phyloP scores from a whole-genome alignment of 2,329 filamentous ascomycete genomes.

The Trichoderma brevicompactum region DNA sequence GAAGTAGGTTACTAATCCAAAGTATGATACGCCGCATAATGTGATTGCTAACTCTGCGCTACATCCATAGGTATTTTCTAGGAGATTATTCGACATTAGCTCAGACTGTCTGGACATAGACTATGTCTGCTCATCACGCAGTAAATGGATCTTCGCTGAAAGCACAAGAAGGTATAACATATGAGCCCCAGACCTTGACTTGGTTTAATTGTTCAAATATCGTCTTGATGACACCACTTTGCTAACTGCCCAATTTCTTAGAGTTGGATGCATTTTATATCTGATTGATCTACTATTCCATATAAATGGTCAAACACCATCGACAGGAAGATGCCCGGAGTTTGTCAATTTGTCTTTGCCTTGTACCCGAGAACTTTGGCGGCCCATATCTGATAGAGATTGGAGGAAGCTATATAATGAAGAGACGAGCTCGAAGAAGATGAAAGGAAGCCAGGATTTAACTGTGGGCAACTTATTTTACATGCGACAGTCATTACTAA shows the following conservation, averaged over 20 bases:
- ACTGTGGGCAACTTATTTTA: constrained; percentile 14
- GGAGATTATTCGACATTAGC: neutral
- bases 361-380: constrained; percentile 21
- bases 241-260: neutral
- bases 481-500: constrained; percentile 7
- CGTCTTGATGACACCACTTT: neutral
- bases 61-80: no score
- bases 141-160: neutral
- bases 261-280: constrained; percentile 11
- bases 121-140: neutral
- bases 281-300: constrained; percentile 6
- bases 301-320: constrained; percentile 8
- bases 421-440: neutral
- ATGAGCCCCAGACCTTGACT: neutral
- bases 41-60: neutral
- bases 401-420: constrained; percentile 16
- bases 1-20: neutral
- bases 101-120: neutral
- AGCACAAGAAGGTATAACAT: neutral
- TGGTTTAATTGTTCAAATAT: neutral
- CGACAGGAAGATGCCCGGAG: constrained; percentile 16
- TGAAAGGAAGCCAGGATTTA: neutral
- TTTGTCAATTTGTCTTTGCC: constrained; percentile 15
- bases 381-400: constrained; percentile 11
- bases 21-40: no score